Evolutionary conservation across 306 rosid genomes (phyloP).

Genomic region (Mimosa bimucronata): DNA sequence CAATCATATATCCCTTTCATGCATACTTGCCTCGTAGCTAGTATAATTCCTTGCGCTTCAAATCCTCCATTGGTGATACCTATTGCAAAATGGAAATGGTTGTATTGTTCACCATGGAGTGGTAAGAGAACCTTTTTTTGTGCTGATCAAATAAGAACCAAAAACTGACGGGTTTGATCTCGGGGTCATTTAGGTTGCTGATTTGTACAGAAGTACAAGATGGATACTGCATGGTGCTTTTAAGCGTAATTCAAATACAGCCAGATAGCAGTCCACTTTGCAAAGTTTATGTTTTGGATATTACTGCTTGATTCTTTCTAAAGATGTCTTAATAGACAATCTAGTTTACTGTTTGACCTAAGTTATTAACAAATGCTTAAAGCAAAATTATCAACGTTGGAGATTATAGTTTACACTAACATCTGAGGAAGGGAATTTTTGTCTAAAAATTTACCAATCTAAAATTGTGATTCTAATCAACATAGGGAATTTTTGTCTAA

Average conservation of each 20-base stretch:
- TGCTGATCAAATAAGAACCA: neutral
- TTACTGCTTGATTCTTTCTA: neutral
- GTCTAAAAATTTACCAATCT: neutral
- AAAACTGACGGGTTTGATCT: neutral
- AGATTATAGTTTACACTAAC: neutral
- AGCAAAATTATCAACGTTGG: neutral
- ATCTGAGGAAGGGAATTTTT: neutral
- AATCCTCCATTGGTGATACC: neutral
- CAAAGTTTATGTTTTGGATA: neutral
- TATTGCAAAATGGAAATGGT: neutral
- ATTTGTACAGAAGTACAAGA: neutral
- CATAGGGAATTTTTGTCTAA: neutral
- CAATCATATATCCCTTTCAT: neutral
- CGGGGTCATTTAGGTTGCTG: neutral
- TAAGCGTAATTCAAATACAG: neutral
- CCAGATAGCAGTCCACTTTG: neutral
- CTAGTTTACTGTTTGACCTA: neutral
- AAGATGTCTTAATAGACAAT: neutral
- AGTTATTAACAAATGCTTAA: neutral
- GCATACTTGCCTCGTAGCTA: neutral
- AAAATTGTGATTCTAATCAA: neutral
- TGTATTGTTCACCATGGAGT: neutral
- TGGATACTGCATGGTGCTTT: neutral
- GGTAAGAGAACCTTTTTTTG: neutral
- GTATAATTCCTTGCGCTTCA: neutral